Evolutionary conservation across 1,139 yeast genomes (phyloP).

Genomic region (Sugiyamaella japonica): DNA sequence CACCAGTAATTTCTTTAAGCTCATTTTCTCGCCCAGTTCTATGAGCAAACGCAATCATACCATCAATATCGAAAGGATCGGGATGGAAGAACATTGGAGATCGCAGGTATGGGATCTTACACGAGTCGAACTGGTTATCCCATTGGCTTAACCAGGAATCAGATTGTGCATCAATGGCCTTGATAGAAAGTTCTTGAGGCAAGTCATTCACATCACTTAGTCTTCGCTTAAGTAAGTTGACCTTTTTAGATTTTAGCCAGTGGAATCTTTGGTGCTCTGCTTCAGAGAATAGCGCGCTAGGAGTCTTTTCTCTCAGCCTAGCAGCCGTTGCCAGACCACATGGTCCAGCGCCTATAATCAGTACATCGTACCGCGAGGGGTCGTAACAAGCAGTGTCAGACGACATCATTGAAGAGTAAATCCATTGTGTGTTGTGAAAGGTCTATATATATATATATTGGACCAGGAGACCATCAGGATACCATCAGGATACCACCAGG

Average conservation of each 20-base stretch:
- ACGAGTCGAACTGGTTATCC: constrained; percentile 48
- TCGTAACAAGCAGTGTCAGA: not conserved
- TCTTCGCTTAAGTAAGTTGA: constrained; percentile 16
- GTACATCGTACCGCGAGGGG: constrained; percentile 17
- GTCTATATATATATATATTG: not conserved
- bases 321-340: constrained; percentile 27
- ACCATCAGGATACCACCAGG: not conserved
- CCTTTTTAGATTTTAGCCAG: constrained; percentile 23
- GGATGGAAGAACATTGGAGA: constrained; percentile 56
- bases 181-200: constrained; percentile 13
- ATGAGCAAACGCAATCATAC: constrained; percentile 47
- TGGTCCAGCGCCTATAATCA: constrained; percentile 27
- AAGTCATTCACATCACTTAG: constrained; percentile 11
- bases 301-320: constrained; percentile 23
- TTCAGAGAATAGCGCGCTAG: constrained; percentile 26
- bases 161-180: constrained; percentile 22
- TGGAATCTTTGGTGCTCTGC: constrained; percentile 28
- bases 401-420: not conserved
- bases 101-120: constrained; percentile 49
- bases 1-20: constrained; percentile 48
- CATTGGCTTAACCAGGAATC: constrained; percentile 45
- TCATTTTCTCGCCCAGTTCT: constrained; percentile 41
- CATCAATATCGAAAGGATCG: constrained; percentile 51
- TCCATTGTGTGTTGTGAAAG: not conserved
- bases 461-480: too few species aligned